Evolutionary conservation across 495 filamentous ascomycete genomes (phyloP), one percentile per base, ranked within the genome.

Genomic region (Penicillium diatomitis): DNA sequence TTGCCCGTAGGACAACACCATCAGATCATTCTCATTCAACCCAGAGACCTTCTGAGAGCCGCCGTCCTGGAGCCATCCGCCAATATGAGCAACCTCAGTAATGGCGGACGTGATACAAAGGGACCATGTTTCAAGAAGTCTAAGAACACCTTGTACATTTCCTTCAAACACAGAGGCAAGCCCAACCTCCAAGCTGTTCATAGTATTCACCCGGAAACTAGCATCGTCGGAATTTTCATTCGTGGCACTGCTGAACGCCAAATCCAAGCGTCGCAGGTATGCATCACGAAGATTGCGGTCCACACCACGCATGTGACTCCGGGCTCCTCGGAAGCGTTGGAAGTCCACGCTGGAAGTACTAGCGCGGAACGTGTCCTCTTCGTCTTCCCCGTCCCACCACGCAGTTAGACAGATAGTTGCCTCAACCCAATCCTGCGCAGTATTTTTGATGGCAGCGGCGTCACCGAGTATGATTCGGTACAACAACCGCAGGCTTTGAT

Each of bases 351-450:
- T 62, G 27, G 50, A 44, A n/a, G 53, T 53, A 48, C 60, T 63
- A 8, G 60, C 52, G 11, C 52, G 55, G 12, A 66, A 52, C 30
- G 57, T 56, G 10, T 60, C 60, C 8, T 59, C 62, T 11, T 83
- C 75, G 45, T 83, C 81, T 10, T 86, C 78, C 34, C 90, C 86
- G 62, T 89, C 82, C 88, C 89, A 94, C 90, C 90, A 96, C 0
- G 83, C 81, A 7, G 88, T 84, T 40, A 95, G 65, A 4, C 81
- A 84, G 42, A 94, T 65, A 2, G 85, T 84, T 0, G 88, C 88
- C 65, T 96, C 90, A 40, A 89, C 75, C 90, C 89, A 96, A 62
- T 92, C 88, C 54, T 86, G 76, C 7, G 88, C 73, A 41, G 76
- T 69, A 32, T 77, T 74, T 34, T 90, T 70, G 51, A 95, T 87